Base-by-base conservation (phyloP, 2,329 filamentous ascomycete genomes). In the Pyrenochaeta sp. region DNA sequence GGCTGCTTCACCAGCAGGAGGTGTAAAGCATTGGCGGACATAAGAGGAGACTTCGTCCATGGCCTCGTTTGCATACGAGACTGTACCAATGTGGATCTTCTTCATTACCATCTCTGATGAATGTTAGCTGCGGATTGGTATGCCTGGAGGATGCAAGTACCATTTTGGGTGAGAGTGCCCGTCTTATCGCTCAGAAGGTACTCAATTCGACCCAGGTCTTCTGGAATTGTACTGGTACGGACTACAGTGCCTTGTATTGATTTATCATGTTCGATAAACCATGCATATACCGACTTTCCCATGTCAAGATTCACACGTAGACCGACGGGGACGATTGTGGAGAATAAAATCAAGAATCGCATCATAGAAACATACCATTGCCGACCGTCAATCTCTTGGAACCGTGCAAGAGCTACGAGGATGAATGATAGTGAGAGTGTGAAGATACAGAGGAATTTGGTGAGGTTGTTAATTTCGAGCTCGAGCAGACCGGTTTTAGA, bases 261-360 rank as follows among this genome's bases (percentile, higher is more conserved):
- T 26, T 87, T 80, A 63, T 99, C 94, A 35, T 87, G 82, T 67
- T 99, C 91, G 45, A 99, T 99, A 65, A 96, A 96, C 75, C 88
- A 89, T 7, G 92, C 95, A 72, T 96, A 99, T 2, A 94, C 90
- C 41, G 89, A 93, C 73, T 99, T 99, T 26, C 93, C 95, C 83
- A 99, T 87, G 66, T 99, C 94, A 13, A 99, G 79, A 67, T 99
- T 99, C 58, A 99, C 94, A 36, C 94, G 88, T 57, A 99, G 78
- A 73, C 91, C 96, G 71, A 99, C 96, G 1, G 94, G 94, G 18
- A 99, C 95, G 63, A 99, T 99, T 0, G 93, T 97, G n/a, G 93
- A 97, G 77, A 99, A 99, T 1, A 99, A 79, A 48, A 99, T 95
- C 52, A 99, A 76, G 68, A 97, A 99, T n/a, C 93, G 87, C 85